Conservation (phyloP, 2,329 filamentous ascomycete species). For the Diplocarpon mali region DNA sequence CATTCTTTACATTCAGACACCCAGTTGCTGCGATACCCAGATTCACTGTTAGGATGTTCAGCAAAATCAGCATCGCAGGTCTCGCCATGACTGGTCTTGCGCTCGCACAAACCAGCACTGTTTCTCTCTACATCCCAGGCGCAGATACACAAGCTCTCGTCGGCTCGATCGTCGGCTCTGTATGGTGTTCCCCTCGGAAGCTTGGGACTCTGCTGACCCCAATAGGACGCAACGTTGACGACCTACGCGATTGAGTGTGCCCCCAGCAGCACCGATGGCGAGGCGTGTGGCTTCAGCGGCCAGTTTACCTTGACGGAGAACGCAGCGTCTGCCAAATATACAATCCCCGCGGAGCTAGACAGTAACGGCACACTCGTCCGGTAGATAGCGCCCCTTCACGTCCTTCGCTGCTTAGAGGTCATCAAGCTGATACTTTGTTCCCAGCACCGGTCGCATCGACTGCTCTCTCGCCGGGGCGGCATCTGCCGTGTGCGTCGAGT, state of each 20-base stretch:
- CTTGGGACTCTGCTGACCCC: neutral
- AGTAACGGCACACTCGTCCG: slow-evolving; percentile 8
- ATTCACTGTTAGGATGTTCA: too few relatives aligned
- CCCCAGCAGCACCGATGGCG: slow-evolving; percentile 2
- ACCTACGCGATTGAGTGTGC: slow-evolving; percentile 17
- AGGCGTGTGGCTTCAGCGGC: slow-evolving; percentile 9
- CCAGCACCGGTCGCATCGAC: slow-evolving; percentile 11
- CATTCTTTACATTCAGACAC: too few relatives aligned
- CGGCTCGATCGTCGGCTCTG: slow-evolving; percentile 13
- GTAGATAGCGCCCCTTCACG: slow-evolving; percentile 6
- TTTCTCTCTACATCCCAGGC: too few relatives aligned
- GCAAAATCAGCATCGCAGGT: slow-evolving; percentile 13
- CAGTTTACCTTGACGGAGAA: slow-evolving; percentile 15
- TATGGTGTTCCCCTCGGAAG: slow-evolving; percentile 4
- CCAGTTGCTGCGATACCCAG: too few relatives aligned
- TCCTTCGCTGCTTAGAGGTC: neutral
- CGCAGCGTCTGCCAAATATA: slow-evolving; percentile 12
- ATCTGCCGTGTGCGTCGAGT: slow-evolving; percentile 17
- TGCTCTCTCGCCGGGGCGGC: slow-evolving; percentile 16
- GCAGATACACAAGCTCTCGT: slow-evolving; percentile 14
- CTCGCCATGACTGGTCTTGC: slow-evolving; percentile 15
- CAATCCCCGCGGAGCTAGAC: slow-evolving; percentile 8
- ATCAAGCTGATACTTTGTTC: neutral
- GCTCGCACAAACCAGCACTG: too few relatives aligned
- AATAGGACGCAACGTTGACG: slow-evolving; percentile 15